Percentiles rank a stretch among this genome's conserved stretches.
Conservation (phyloP, 345 rosid genomes). For the Salix dunnii region DNA sequence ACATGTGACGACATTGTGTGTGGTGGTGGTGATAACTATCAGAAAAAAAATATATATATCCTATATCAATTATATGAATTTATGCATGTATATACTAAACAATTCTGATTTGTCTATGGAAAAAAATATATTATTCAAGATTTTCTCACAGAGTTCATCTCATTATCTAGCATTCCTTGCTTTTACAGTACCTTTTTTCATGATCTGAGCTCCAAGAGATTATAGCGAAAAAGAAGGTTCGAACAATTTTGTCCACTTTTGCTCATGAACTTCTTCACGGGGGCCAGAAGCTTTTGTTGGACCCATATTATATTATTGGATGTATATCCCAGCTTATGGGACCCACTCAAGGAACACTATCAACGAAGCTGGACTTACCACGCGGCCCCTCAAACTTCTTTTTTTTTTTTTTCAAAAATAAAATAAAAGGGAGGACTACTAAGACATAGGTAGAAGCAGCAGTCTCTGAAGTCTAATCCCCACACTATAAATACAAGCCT, state of each 20-base stretch:
- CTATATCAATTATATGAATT: neutral
- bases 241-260: neutral
- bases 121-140: constrained; percentile 1
- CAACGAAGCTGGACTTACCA: constrained; percentile 28
- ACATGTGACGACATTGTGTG: neutral
- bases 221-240: neutral
- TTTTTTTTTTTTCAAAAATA: neutral
- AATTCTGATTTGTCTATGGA: neutral
- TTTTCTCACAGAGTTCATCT: neutral
- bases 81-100: neutral
- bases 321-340: constrained; percentile 28
- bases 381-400: constrained; percentile 20
- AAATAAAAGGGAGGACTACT: no score
- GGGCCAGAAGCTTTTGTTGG: constrained; percentile 22
- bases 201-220: neutral
- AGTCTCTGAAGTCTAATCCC: neutral
- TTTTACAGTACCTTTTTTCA: neutral
- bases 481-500: constrained; percentile 27
- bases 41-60: neutral
- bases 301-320: constrained; percentile 24
- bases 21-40: constrained; percentile 3
- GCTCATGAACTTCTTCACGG: neutral
- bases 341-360: constrained; percentile 20
- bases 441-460: neutral
- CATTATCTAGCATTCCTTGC: neutral